Evolutionary conservation across 495 filamentous ascomycete genomes (phyloP).

Genomic region (Paragyromitra xinjiangensis): DNA sequence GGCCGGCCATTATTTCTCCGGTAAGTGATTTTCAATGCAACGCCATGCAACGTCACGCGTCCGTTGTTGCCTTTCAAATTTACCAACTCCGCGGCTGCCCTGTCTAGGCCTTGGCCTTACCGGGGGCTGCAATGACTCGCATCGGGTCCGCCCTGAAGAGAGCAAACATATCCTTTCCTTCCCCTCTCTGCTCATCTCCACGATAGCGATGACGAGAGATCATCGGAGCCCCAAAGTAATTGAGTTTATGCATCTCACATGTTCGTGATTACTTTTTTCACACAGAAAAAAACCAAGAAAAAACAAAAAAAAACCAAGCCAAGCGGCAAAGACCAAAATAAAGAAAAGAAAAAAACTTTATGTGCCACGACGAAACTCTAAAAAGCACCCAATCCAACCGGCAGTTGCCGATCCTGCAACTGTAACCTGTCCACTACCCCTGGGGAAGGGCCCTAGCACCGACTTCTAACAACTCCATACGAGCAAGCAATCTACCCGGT

Average conservation of each 20-base stretch:
- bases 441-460: background rate
- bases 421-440: background rate
- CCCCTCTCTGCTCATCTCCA: conserved; percentile 22
- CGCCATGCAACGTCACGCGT: conserved; percentile 34
- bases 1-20: conserved; percentile 27
- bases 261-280: background rate
- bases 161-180: conserved; percentile 38
- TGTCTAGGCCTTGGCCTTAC: conserved; percentile 15
- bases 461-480: background rate
- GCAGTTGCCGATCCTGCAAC: background rate
- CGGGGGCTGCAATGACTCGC: conserved; percentile 21
- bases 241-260: conserved; percentile 22
- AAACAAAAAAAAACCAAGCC: background rate
- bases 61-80: conserved; percentile 4
- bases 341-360: background rate
- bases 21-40: conserved; percentile 35
- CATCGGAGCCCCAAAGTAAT: background rate
- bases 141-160: conserved; percentile 21
- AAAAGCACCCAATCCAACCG: conserved; percentile 19
- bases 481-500: conserved; percentile 10
- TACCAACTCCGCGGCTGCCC: conserved; percentile 1
- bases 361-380: conserved; percentile 12
- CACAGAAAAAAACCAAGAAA: background rate
- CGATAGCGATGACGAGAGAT: conserved; percentile 4
- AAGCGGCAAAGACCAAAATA: background rate